Evolutionary conservation across 1,284 basidiomycete species (phyloP), one percentile per base, ranked within the genome.

Genomic region (Moniliophthora roreri): DNA sequence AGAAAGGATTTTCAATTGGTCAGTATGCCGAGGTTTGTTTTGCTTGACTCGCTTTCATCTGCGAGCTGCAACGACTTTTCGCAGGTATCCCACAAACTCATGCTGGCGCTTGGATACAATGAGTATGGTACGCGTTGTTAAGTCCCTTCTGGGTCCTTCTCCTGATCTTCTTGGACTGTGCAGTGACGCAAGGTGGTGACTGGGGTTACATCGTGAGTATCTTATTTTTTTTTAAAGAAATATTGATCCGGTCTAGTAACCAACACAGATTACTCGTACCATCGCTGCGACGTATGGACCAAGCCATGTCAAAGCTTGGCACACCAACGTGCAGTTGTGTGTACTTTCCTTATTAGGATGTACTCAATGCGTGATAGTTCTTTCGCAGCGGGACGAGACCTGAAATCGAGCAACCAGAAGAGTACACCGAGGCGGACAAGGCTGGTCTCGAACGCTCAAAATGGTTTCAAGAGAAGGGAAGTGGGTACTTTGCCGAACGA

Each of bases 181-280:
- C 56, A 81, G 79, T 78, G n/a, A 72, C 73, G 0, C 76, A 82
- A 64, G 81, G 77, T 18, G 80, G 80, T 5, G 81, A 82, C 57
- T 81, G 77, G 79, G 80, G 80, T 41, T 60, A 59, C 50, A 1
- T 63, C 0, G 78, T 79, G 60, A 20, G 50, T 34, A 13, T 18
- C 10, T 15, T 13, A 20, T 16, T n/a, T 24, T 21, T 18, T 34
- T 4, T 23, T 10, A 4, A 11, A 20, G 20, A 16, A 16, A 41
- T 7, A 34, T 10, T 20, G 11, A 39, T 13, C 23, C 50, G 13
- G 34, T 36, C 20, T 11, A 16, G 1, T 2, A 21, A 21, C 15
- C 11, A 13, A 7, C 32, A 15, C 41, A 71, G 64, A 68, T 74
- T 3, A 70, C 70, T 9, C 58, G 61, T 10, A 54, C 37, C 7